Conservation (phyloP, 768 basidiomycete species). For the Neoboletus brunneissimus region DNA sequence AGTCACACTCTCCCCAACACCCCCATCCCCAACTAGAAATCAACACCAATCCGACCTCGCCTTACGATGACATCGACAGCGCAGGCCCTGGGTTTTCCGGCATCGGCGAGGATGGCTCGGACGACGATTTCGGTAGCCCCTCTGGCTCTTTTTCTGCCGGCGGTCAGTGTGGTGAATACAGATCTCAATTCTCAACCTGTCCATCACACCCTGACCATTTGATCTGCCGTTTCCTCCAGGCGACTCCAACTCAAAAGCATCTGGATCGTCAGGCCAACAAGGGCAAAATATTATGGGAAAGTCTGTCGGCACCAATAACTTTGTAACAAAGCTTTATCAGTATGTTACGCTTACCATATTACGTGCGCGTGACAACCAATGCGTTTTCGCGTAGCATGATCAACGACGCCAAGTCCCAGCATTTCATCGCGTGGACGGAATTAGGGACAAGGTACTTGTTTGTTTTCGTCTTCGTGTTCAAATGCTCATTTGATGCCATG, state of each 20-base stretch:
- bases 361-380: neutral
- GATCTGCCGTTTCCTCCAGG: neutral
- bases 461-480: neutral
- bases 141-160: conserved; percentile 14
- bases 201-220: neutral
- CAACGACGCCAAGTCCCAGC: conserved; percentile 73
- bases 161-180: conserved; percentile 7
- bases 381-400: conserved; percentile 62
- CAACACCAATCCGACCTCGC: conserved; percentile 22
- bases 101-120: conserved; percentile 25
- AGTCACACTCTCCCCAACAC: conserved; percentile 17
- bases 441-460: conserved; percentile 58
- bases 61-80: conserved; percentile 63
- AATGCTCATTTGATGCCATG: neutral
- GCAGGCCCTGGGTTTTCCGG: conserved; percentile 28
- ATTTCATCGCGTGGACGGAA: conserved; percentile 82
- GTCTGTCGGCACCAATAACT: conserved; percentile 70
- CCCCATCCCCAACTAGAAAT: conserved; percentile 30
- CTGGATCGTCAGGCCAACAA: conserved; percentile 17
- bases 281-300: conserved; percentile 63
- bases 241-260: conserved; percentile 12
- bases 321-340: conserved; percentile 88
- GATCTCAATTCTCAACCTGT: neutral
- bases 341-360: conserved; percentile 37
- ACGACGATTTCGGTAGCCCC: conserved; percentile 24